phyloP scores from a whole-genome alignment of 208 protist genomes.

The Leptomonas pyrrhocoris region DNA sequence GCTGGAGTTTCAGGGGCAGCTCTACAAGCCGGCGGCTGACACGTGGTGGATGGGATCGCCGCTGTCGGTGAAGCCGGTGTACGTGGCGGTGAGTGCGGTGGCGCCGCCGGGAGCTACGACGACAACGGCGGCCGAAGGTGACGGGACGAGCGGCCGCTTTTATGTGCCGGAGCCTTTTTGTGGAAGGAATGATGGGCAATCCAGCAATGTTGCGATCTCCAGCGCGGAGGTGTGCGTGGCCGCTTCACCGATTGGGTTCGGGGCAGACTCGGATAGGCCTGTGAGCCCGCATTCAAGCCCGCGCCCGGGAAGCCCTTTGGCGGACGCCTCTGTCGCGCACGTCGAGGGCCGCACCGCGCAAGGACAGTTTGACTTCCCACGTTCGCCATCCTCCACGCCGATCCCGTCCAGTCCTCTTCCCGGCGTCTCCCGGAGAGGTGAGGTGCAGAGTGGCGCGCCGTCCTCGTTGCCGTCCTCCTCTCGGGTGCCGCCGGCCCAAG shows the following conservation, averaged over 20 bases:
- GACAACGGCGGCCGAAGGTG: too few species aligned
- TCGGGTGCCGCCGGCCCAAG: background rate
- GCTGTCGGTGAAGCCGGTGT: slow-evolving; percentile 63
- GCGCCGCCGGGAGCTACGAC: background rate
- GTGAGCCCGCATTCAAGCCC: background rate
- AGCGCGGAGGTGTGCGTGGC: background rate
- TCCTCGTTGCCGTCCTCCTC: background rate
- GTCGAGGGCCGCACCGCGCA: slow-evolving; percentile 26
- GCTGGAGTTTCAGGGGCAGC: slow-evolving; percentile 38
- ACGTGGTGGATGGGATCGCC: slow-evolving; percentile 84
- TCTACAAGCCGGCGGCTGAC: slow-evolving; percentile 55
- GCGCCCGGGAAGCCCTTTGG: slow-evolving; percentile 1
- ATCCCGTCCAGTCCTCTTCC: background rate
- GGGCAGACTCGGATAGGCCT: background rate
- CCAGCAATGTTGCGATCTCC: too few species aligned
- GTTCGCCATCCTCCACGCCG: slow-evolving; percentile 14
- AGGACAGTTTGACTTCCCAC: slow-evolving; percentile 27
- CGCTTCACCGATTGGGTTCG: background rate
- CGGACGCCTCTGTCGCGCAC: background rate
- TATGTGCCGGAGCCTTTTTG: too few species aligned
- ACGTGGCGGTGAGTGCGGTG: slow-evolving; percentile 27
- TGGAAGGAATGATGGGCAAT: too few species aligned
- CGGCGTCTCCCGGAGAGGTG: too few species aligned
- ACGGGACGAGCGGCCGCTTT: too few species aligned
- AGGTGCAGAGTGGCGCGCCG: background rate